A percentile compares a stretch with the other conserved stretches of the same genome.
Evolutionary conservation across 805 yeast species (phyloP).

Genomic region (Zygotorulaspora florentina): DNA sequence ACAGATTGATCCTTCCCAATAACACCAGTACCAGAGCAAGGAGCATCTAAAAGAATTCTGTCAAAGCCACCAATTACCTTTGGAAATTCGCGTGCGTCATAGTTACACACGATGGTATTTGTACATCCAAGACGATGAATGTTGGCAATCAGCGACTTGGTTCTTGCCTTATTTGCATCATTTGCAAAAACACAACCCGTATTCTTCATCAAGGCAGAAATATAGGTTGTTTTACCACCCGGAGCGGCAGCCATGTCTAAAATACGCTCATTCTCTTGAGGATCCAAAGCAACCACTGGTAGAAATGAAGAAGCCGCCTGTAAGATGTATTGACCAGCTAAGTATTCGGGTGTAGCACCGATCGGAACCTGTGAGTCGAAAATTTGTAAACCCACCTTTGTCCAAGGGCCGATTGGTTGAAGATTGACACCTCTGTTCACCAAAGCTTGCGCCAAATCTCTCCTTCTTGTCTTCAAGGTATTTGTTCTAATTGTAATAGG

Average conservation of each 20-base stretch:
- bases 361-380: slow-evolving; percentile 99
- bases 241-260: slow-evolving; percentile 99
- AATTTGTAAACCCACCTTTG: slow-evolving; percentile 94
- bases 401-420: slow-evolving; percentile 97
- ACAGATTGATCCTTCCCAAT: slow-evolving; percentile 96
- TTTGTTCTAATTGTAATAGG: slow-evolving; percentile 98
- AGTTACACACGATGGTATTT: slow-evolving; percentile 93
- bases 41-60: slow-evolving; percentile 92
- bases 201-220: slow-evolving; percentile 94
- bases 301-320: slow-evolving; percentile 98
- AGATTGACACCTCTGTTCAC: slow-evolving; percentile 96
- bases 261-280: slow-evolving; percentile 94
- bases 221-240: slow-evolving; percentile 96
- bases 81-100: slow-evolving; percentile 98
- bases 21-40: slow-evolving; percentile 99
- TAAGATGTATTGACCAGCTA: slow-evolving; percentile 94
- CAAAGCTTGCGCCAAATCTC: slow-evolving; percentile 91
- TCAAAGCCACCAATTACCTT: slow-evolving; percentile 98
- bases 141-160: slow-evolving; percentile 93
- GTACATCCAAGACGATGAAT: slow-evolving; percentile 96
- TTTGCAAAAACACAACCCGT: slow-evolving; percentile 97
- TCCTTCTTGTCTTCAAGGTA: slow-evolving; percentile 87
- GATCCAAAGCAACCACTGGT: slow-evolving; percentile 96
- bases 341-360: slow-evolving; percentile 98
- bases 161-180: slow-evolving; percentile 94